Base-by-base conservation (phyloP, 805 yeast species). In the Ogataea paradorogensis region DNA sequence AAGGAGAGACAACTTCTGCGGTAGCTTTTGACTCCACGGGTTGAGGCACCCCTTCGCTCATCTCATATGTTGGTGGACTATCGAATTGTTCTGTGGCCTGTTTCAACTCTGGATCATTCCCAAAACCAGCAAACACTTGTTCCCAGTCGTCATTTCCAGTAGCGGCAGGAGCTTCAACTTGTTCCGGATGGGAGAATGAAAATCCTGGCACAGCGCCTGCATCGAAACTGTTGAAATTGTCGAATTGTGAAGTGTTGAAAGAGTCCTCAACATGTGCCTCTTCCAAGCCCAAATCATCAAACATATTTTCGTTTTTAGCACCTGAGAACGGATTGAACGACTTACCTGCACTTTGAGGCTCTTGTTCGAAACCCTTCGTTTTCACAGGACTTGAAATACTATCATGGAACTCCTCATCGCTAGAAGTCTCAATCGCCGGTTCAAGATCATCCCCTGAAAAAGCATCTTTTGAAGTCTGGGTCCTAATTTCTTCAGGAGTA, bases 111-210 rank as follows among this genome's bases (percentile, higher is more conserved):
- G 61, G 64, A 48, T 61, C 70, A 48, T 82, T 83, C 13, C 91
- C 90, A 58, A 86, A 84, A 0, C 95, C 95, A 3, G 95, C 91
- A 66, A 89, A 89, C 18, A 89, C 73, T 64, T 87, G 90, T 55
- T 89, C 96, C 97, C 97, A 89, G 60, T 89, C 97, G 54, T 87
- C 95, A 38, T 56, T 66, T 4, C 71, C 71, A 18, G 70, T 70
- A 4, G 8, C 25, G 7, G 73, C 70, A 23, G 70, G 70, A 20
- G 43, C 24, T 5, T 24, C 35, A 15, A 39, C 40, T 9, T 38
- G 25, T 14, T 15, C 21, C 9, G 49, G 33, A 9, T 45, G 49
- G 13, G 56, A 33, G 24, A 51, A 53, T 6, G 62, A 53, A 33
- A 59, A 58, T 1, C 61, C 65, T 6, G 49, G 40, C 14, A 47